Percentiles rank a stretch among this genome's conserved stretches.
Evolutionary conservation across 1,284 basidiomycete species (phyloP).

Genomic region (Papiliotrema fonsecae): DNA sequence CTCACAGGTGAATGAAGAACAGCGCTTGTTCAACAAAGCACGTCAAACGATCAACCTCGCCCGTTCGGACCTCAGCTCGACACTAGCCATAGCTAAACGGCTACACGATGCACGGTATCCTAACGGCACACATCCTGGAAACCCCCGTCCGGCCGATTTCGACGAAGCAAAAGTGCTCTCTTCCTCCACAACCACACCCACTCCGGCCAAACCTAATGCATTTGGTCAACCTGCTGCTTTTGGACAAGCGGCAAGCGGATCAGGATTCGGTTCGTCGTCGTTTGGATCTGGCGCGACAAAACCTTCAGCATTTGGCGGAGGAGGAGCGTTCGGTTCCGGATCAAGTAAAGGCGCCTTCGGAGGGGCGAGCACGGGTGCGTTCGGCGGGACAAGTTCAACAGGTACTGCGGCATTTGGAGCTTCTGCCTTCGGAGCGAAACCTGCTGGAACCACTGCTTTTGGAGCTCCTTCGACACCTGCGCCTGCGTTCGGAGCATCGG

Average conservation of each 20-base stretch:
- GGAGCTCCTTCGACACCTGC: constrained; percentile 4
- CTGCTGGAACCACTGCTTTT: constrained; percentile 7
- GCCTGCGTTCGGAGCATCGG: constrained; percentile 5
- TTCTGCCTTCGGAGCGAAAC: constrained; percentile 16
- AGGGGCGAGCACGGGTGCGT: not conserved
- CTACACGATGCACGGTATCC: constrained; percentile 38
- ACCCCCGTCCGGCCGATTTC: constrained; percentile 25
- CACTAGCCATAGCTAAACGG: constrained; percentile 25
- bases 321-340: constrained; percentile 3
- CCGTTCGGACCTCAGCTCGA: constrained; percentile 20
- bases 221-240: constrained; percentile 6
- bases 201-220: not conserved
- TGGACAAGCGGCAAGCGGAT: constrained; percentile 1
- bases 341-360: not conserved
- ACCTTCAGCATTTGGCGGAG: constrained; percentile 7
- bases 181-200: not conserved
- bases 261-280: constrained; percentile 12
- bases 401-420: constrained; percentile 18
- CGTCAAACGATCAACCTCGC: constrained; percentile 24
- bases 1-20: constrained; percentile 34
- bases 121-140: constrained; percentile 12
- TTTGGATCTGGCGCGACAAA: constrained; percentile 2
- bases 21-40: constrained; percentile 18
- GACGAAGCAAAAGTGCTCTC: constrained; percentile 27
- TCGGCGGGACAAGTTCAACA: constrained; percentile 1